A percentile compares a stretch with the other conserved stretches of the same genome.
Evolutionary conservation across 2,329 filamentous ascomycete genomes (phyloP).

Genomic region (Westerdykella ornata): DNA sequence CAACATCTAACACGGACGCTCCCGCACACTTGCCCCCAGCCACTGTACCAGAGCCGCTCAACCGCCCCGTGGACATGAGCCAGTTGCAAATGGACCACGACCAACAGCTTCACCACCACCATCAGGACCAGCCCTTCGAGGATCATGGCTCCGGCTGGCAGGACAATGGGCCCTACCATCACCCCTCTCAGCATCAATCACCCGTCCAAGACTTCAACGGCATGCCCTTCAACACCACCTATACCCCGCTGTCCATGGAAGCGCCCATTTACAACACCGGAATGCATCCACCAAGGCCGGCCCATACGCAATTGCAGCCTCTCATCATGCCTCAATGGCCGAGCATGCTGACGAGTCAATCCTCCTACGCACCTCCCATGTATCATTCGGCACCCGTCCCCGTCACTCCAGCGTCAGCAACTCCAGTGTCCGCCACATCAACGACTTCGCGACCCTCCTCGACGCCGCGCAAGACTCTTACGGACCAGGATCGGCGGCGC

Average conservation of each 20-base stretch:
- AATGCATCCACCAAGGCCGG: constrained; percentile 38
- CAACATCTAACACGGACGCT: constrained; percentile 26
- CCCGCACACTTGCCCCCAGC: constrained; percentile 19
- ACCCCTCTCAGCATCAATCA: constrained; percentile 32
- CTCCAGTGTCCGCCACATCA: constrained; percentile 36
- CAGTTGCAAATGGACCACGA: constrained; percentile 40
- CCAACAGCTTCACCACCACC: constrained; percentile 20
- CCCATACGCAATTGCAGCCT: constrained; percentile 38
- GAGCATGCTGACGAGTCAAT: constrained; percentile 40
- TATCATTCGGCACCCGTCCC: constrained; percentile 34
- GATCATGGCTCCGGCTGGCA: constrained; percentile 31
- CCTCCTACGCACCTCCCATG: constrained; percentile 35
- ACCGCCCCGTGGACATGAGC: constrained; percentile 29
- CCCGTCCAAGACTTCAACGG: constrained; percentile 38
- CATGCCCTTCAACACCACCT: constrained; percentile 24
- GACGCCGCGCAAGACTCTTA: constrained; percentile 78
- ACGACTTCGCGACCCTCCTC: constrained; percentile 42
- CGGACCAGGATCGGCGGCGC: constrained; percentile 76
- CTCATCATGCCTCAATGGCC: constrained; percentile 39
- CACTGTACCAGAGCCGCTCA: constrained; percentile 11
- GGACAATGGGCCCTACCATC: constrained; percentile 25
- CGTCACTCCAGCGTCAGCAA: constrained; percentile 34
- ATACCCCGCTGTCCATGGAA: constrained; percentile 37
- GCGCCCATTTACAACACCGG: constrained; percentile 29
- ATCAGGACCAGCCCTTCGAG: constrained; percentile 29